Evolutionary conservation across 1,284 basidiomycete species (phyloP), one percentile per base, ranked within the genome.

Genomic region (Veloporphyrellus conicus): DNA sequence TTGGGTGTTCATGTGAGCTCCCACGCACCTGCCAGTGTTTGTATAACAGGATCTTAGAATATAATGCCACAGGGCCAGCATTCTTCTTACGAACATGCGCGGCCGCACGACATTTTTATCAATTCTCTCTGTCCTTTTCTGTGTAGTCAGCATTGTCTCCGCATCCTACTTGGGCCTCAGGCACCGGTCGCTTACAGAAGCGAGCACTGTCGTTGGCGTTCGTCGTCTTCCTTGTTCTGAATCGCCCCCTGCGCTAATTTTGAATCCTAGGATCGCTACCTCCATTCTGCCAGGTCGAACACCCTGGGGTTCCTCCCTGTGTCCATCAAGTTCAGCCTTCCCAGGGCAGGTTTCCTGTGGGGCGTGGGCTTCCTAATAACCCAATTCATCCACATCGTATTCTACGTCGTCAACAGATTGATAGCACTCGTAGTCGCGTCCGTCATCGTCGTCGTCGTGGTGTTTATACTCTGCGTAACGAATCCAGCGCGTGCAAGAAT

Each of bases 281-380:
- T 68, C 2, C 35, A 39, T 1, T 45, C 22, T 8, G 53, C 61
- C n/a, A 64, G 52, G 47, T 64, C 45, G 9, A 29, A 29, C 3
- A 42, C 34, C 1, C 1, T 51, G 4, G 64, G 65, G 1, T 66
- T 68, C 18, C 46, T 60, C 28, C 42, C 56, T 22, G 53, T 38
- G 1, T 56, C 67, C 14, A 47, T 68, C 15, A 55, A 42, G 0
- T 68, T 67, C 23, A 54, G 67, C 16, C 49, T 65, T 1, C 63
- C 63, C 4, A 54, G 54, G 38, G 67, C 58, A 2, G 36, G 52
- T n/a, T 67, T 54, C 36, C 23, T 68, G 8, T 65, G 63, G 67
- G 49, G 54, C 9, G n/a, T 68, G 0, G 44, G 52, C 8, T 23
- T 63, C n/a, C 50, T 65, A 23, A 45, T 42, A 0, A 47, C 43